Evolutionary conservation across 192 early-diverging fungal genomes (phyloP).

Genomic region (Podila horticola): DNA sequence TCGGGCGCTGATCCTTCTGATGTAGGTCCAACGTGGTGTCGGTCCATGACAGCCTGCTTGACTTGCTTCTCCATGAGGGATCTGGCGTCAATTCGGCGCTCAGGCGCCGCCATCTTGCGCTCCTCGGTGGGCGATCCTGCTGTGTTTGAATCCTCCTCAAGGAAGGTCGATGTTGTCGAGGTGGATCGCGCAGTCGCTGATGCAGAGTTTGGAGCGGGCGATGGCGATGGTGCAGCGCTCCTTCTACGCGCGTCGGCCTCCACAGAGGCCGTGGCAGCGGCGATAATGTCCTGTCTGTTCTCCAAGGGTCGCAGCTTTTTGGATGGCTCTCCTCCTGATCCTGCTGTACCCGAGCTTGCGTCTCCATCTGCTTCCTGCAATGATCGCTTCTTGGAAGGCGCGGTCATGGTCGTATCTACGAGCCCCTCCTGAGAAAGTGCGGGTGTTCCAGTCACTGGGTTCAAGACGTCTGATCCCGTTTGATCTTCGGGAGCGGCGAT

Average conservation of each 20-base stretch:
- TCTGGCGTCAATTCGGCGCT: conserved; percentile 26
- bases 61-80: conserved; percentile 36
- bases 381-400: conserved; percentile 25
- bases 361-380: neutral
- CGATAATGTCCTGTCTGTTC: conserved; percentile 4
- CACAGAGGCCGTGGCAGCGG: conserved; percentile 22
- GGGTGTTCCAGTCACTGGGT: conserved; percentile 15
- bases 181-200: neutral
- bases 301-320: neutral
- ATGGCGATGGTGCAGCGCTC: conserved; percentile 36
- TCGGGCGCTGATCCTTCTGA: neutral
- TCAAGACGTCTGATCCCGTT: neutral
- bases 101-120: neutral
- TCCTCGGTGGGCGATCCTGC: conserved; percentile 19
- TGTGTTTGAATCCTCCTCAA: neutral
- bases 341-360: conserved; percentile 13
- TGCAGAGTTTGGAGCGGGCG: conserved; percentile 18
- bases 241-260: conserved; percentile 34
- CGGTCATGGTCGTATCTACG: conserved; percentile 22
- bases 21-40: conserved; percentile 6
- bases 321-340: neutral
- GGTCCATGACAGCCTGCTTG: conserved; percentile 30
- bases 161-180: neutral
- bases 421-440: conserved; percentile 31
- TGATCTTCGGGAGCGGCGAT: conserved; percentile 9